A percentile compares a stretch with the other conserved stretches of the same genome.
Evolutionary conservation across 179 eudicot species (phyloP).

Genomic region (Beta macrorhiza): DNA sequence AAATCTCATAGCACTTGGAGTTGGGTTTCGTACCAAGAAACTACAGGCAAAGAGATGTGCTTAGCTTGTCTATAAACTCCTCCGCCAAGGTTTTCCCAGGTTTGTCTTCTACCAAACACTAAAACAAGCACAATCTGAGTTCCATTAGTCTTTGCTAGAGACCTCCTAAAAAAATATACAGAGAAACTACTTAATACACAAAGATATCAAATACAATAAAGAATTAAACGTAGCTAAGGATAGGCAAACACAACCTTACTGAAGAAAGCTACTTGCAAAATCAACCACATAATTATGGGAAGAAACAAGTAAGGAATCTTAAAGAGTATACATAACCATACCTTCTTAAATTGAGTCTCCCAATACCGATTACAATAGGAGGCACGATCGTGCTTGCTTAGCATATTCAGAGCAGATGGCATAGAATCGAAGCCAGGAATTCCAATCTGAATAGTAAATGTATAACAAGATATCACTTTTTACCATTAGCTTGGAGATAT

Average conservation of each 20-base stretch:
- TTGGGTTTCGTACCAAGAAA: too few species aligned
- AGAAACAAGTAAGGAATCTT: background rate
- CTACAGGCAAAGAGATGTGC: too few species aligned
- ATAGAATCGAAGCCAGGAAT: conserved; percentile 97
- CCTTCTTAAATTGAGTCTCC: conserved; percentile 96
- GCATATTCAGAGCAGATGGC: conserved; percentile 96
- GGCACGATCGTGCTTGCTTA: conserved; percentile 93
- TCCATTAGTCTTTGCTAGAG: too few species aligned
- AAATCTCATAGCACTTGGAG: too few species aligned
- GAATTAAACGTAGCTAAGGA: background rate
- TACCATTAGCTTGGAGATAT: background rate
- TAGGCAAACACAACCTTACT: background rate
- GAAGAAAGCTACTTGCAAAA: background rate
- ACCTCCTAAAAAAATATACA: too few species aligned
- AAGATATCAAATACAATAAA: background rate
- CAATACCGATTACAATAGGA: conserved; percentile 95
- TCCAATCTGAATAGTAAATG: conserved; percentile 66
- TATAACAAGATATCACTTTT: conserved; percentile 9
- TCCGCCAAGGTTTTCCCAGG: too few species aligned
- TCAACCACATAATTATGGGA: background rate
- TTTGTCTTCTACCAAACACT: too few species aligned
- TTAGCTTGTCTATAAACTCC: too few species aligned
- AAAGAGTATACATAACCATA: conserved; percentile 25
- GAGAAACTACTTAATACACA: background rate
- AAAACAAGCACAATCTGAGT: too few species aligned